phyloP scores from a whole-genome alignment of 345 rosid species.

The Schrenkiella parvula region DNA sequence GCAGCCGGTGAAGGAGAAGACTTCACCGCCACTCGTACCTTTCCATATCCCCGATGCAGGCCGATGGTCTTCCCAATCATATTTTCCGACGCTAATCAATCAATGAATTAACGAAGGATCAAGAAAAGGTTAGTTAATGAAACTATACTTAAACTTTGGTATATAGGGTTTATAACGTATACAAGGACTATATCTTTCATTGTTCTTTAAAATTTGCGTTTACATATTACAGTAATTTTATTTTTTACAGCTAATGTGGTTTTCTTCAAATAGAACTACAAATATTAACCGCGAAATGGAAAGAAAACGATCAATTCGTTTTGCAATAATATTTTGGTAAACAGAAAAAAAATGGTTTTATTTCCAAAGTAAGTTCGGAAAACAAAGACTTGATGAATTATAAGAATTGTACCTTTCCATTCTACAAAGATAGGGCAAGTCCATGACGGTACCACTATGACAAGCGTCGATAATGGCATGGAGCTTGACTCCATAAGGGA shows the following conservation, averaged over 20 bases:
- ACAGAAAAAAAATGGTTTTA: neutral
- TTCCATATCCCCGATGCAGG: slow-evolving; percentile 78
- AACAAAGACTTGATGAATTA: no score
- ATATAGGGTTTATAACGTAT: no score
- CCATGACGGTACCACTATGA: slow-evolving; percentile 88
- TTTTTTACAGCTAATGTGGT: no score
- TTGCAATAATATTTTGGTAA: neutral
- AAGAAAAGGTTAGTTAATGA: neutral
- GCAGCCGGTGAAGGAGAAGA: slow-evolving; percentile 83
- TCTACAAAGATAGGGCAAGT: slow-evolving; percentile 76
- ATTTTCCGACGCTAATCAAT: slow-evolving; percentile 47
- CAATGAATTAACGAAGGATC: neutral
- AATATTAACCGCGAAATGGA: no score
- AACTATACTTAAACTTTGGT: neutral
- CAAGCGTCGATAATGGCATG: slow-evolving; percentile 91
- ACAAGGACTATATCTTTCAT: no score
- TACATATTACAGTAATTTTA: no score
- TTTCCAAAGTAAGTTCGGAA: neutral
- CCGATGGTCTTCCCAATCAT: slow-evolving; percentile 80
- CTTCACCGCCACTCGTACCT: slow-evolving; percentile 93
- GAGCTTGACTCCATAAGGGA: slow-evolving; percentile 81
- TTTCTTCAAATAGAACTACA: no score
- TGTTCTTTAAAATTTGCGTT: no score
- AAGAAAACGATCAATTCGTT: no score
- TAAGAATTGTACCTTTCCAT: slow-evolving; percentile 60